Evolutionary conservation across 129 eudicot species (phyloP).

Genomic region (Calendula officinalis): DNA sequence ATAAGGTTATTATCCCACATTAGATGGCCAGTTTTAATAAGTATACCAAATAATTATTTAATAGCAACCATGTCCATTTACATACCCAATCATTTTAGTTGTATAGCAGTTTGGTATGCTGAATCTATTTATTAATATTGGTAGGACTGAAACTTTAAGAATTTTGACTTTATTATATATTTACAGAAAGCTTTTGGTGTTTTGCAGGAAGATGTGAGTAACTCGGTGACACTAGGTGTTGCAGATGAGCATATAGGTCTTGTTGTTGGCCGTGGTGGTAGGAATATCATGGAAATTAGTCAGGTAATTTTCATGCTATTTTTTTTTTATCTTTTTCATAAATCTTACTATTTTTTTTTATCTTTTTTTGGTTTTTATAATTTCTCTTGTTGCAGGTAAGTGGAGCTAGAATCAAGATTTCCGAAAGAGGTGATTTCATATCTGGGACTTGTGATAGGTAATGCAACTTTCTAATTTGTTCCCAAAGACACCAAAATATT

Average conservation of each 20-base stretch:
- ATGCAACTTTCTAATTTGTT: background rate
- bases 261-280: constrained; percentile 92
- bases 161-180: too few relatives aligned
- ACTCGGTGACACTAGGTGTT: constrained; percentile 80
- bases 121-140: background rate
- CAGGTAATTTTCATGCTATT: constrained; percentile 47
- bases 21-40: background rate
- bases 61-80: constrained; percentile 10
- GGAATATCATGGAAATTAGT: constrained; percentile 71
- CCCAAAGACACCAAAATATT: background rate
- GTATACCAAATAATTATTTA: background rate
- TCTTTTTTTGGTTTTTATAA: background rate
- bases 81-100: background rate
- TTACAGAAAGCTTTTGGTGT: constrained; percentile 23
- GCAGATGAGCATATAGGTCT: constrained; percentile 92
- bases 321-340: constrained; percentile 9
- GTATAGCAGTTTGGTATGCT: background rate
- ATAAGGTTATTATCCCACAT: constrained; percentile 22
- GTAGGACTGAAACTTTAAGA: too few relatives aligned
- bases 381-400: constrained; percentile 52
- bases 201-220: constrained; percentile 65
- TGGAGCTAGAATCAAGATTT: constrained; percentile 89
- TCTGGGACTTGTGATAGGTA: constrained; percentile 87
- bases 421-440: constrained; percentile 94
- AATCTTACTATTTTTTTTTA: background rate